Evolutionary conservation across 495 filamentous ascomycete species (phyloP).

Genomic region (Evansstolkia leycettana): DNA sequence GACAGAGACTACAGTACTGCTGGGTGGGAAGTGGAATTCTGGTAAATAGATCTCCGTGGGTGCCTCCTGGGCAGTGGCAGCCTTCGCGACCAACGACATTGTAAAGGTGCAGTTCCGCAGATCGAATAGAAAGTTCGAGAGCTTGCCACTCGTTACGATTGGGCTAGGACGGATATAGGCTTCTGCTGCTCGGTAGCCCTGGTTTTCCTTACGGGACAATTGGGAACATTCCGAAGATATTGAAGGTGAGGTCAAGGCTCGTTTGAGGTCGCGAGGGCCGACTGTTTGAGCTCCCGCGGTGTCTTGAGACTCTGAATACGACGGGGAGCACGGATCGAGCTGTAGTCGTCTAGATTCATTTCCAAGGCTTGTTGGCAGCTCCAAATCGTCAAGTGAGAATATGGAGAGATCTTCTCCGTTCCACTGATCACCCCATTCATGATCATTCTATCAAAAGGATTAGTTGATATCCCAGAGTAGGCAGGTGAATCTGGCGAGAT

Average conservation of each 20-base stretch:
- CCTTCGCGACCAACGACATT: conserved; percentile 45
- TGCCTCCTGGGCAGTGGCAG: conserved; percentile 37
- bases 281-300: conserved; percentile 44
- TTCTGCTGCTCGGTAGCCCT: conserved; percentile 80
- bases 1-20: conserved; percentile 53
- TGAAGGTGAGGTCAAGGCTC: conserved; percentile 55
- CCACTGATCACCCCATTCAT: conserved; percentile 89
- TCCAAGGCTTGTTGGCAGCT: conserved; percentile 31
- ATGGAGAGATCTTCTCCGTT: conserved; percentile 96
- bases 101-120: conserved; percentile 62
- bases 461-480: background rate
- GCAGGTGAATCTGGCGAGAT: background rate
- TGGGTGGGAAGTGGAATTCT: conserved; percentile 83
- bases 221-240: conserved; percentile 49
- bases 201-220: conserved; percentile 40
- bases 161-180: conserved; percentile 84
- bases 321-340: conserved; percentile 40
- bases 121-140: conserved; percentile 65
- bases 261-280: conserved; percentile 59
- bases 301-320: conserved; percentile 44
- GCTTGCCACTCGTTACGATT: conserved; percentile 55
- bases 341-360: conserved; percentile 17
- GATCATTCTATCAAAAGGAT: conserved; percentile 49
- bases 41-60: conserved; percentile 84
- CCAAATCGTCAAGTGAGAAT: conserved; percentile 67